These are phyloP conservation scores for Suhomyces vadensis DNA, from an alignment of 805 yeast genomes.

Conservation along the genomic window DNA sequence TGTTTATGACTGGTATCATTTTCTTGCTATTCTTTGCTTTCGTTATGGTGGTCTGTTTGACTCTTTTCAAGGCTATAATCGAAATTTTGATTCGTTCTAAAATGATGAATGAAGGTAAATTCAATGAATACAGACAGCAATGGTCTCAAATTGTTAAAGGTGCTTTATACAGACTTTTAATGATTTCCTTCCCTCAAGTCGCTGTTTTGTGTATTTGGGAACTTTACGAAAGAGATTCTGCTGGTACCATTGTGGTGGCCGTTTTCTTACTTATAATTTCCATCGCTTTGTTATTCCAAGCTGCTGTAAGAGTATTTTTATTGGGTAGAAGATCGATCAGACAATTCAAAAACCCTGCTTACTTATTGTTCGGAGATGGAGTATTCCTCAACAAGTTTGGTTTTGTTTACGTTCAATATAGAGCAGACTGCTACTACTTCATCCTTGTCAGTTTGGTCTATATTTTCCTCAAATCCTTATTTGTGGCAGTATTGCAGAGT, in stretches of 20 bases:
- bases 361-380: conserved; percentile 81
- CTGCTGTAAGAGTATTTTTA: conserved; percentile 70
- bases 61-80: conserved; percentile 65
- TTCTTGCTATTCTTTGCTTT: conserved; percentile 79
- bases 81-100: conserved; percentile 63
- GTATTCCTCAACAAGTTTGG: conserved; percentile 84
- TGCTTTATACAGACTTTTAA: conserved; percentile 75
- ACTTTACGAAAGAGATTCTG: conserved; percentile 77
- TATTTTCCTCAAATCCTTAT: conserved; percentile 69
- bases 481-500: conserved; percentile 82
- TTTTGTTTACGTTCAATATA: conserved; percentile 85
- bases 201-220: conserved; percentile 86
- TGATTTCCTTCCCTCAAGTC: conserved; percentile 86
- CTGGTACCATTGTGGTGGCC: conserved; percentile 81
- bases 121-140: conserved; percentile 73
- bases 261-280: conserved; percentile 62
- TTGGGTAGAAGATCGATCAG: conserved; percentile 71
- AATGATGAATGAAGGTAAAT: conserved; percentile 61
- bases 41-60: conserved; percentile 54
- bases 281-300: conserved; percentile 63
- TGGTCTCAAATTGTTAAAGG: conserved; percentile 91
- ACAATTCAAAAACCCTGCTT: conserved; percentile 88
- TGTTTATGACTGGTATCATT: conserved; percentile 84
- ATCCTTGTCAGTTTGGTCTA: conserved; percentile 64
- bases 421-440: conserved; percentile 87